Base-by-base conservation (phyloP, 2,329 filamentous ascomycete species). In the Monilinia fructigena region DNA sequence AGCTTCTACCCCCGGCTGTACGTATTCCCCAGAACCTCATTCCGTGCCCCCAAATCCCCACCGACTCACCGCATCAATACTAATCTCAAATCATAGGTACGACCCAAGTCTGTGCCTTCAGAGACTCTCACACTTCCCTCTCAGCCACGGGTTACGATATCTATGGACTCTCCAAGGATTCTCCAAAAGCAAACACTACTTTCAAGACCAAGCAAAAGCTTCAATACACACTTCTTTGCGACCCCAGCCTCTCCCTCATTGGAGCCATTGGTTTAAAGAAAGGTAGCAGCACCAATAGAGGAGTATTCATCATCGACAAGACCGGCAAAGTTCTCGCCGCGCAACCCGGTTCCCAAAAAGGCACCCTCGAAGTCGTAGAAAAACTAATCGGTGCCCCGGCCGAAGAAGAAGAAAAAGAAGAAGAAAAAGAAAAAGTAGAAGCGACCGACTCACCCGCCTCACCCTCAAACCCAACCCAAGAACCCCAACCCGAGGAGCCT, bases 1-100 rank as follows among this genome's bases (percentile, higher is more conserved):
- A 80, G 95, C 95, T 16, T 95, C 90, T 38, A 99, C 95, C 28
- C 92, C 92, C 48, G 94, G 94, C 70, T 98, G 94, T 97, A 87
- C 86, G 92, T 63, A 31, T 35, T 20, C 10, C 3, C 26, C 11
- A 40, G 8, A 28, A 23, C 26, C 20, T 18, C n/a, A 12, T 16
- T 35, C 42, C 31, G 5, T 35, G 31, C 5, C 31, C 23, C 31
- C 31, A 6, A 35, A 35, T 35, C 31, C 5, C 31, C 31, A 35
- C 31, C 31, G 31, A 35, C 31, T 35, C 31, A 7, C 7, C 31
- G 40, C 3, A 23, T 35, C 63, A 55, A 63, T 12, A 26, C 59
- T 66, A 56, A 61, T 35, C 31, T 12, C 35, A n/a, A 38, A 23
- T 55, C 67, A n/a, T 69, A 97, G 93, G 94, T 83, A 98, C 93